Percentiles rank a stretch among this genome's conserved stretches.
Conservation (phyloP, 306 rosid genomes). For the Bauhinia variegata region DNA sequence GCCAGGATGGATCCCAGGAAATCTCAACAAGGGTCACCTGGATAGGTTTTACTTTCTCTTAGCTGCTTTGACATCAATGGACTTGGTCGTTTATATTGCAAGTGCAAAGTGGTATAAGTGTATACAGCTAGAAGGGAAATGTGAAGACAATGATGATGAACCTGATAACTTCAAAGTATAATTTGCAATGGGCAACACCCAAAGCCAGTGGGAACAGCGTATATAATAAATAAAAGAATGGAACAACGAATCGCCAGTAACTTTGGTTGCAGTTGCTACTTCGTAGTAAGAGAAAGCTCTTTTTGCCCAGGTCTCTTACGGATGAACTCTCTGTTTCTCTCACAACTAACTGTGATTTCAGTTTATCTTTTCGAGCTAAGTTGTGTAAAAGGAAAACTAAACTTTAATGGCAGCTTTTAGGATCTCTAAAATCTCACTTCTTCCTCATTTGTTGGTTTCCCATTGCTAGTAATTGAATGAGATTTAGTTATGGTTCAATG, state of each 20-base stretch:
- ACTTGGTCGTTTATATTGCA: conserved; percentile 69
- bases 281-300: conserved; percentile 40
- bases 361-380: conserved; percentile 36
- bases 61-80: conserved; percentile 84
- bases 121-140: conserved; percentile 73
- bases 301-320: conserved; percentile 40
- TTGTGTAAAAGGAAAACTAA: conserved; percentile 30
- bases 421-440: conserved; percentile 46
- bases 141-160: conserved; percentile 45
- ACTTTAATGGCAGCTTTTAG: conserved; percentile 39
- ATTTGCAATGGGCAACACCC: conserved; percentile 30
- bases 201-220: conserved; percentile 43
- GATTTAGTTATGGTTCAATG: conserved; percentile 16
- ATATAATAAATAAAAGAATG: conserved; percentile 52
- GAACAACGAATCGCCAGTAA: conserved; percentile 40
- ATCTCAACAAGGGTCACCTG: conserved; percentile 92
- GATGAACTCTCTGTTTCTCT: conserved; percentile 22
- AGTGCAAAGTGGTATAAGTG: conserved; percentile 91
- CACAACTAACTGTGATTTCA: conserved; percentile 32
- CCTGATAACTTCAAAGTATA: conserved; percentile 47
- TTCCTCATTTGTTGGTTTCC: conserved; percentile 55
- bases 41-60: conserved; percentile 94
- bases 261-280: conserved; percentile 18
- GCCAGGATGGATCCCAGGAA: conserved; percentile 99
- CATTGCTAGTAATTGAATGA: conserved; percentile 34